Evolutionary conservation across 257 asterid species (phyloP).

Genomic region (Fraxinus americana): DNA sequence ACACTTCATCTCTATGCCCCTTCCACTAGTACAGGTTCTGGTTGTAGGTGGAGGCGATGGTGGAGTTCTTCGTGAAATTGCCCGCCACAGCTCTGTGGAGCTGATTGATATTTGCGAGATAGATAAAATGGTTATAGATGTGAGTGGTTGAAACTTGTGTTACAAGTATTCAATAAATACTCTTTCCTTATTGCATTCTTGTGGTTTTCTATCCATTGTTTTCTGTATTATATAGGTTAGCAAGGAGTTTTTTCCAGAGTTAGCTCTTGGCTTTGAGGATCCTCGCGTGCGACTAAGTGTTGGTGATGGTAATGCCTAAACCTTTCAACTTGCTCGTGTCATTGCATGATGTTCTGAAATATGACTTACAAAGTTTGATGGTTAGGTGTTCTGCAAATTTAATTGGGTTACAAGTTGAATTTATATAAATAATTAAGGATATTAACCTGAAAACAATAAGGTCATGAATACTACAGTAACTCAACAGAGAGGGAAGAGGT

Average conservation of each 20-base stretch:
- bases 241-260: slow-evolving; percentile 82
- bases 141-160: slow-evolving; percentile 40
- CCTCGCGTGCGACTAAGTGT: slow-evolving; percentile 92
- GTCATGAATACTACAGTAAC: background rate
- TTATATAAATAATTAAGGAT: background rate
- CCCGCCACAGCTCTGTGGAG: slow-evolving; percentile 91
- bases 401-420: background rate
- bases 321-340: slow-evolving; percentile 6
- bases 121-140: slow-evolving; percentile 96
- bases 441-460: background rate
- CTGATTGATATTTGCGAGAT: slow-evolving; percentile 93
- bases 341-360: slow-evolving; percentile 12
- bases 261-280: slow-evolving; percentile 94
- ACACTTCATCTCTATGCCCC: background rate
- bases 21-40: slow-evolving; percentile 64
- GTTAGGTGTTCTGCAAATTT: background rate
- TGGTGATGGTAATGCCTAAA: slow-evolving; percentile 74
- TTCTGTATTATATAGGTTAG: slow-evolving; percentile 66
- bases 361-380: background rate
- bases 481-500: background rate
- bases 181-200: slow-evolving; percentile 9
- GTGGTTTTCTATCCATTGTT: slow-evolving; percentile 4
- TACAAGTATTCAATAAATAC: background rate
- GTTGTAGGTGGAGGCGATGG: slow-evolving; percentile 99
- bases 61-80: slow-evolving; percentile 92